Conservation (phyloP, 2,329 filamentous ascomycete species). For the Nothophoma quercina region DNA sequence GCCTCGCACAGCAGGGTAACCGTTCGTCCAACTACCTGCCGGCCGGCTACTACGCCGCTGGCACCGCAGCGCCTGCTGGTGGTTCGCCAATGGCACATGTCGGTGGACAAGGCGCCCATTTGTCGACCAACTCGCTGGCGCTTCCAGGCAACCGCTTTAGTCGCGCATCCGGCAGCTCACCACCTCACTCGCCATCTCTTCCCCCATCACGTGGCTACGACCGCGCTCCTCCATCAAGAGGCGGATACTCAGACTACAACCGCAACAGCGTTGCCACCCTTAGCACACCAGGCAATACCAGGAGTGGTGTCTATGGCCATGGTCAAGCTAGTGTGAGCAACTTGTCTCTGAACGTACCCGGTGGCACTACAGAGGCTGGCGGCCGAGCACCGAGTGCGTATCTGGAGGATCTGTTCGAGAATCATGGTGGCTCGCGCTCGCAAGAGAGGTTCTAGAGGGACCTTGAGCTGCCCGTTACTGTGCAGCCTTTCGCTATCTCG, state of each 20-base stretch:
- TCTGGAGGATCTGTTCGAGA: constrained; percentile 87
- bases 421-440: constrained; percentile 59
- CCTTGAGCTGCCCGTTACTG: too few relatives aligned
- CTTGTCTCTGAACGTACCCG: constrained; percentile 68
- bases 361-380: constrained; percentile 56
- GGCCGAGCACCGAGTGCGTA: constrained; percentile 86
- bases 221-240: constrained; percentile 43
- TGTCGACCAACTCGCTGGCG: constrained; percentile 41
- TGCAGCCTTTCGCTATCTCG: neutral
- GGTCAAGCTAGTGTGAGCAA: constrained; percentile 66
- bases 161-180: constrained; percentile 43
- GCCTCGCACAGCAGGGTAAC: constrained; percentile 58
- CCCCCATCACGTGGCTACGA: constrained; percentile 48
- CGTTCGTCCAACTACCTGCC: constrained; percentile 85
- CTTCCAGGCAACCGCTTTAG: constrained; percentile 45
- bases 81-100: constrained; percentile 49
- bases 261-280: constrained; percentile 49
- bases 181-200: constrained; percentile 45
- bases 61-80: constrained; percentile 60
- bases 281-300: constrained; percentile 43
- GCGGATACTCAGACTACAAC: constrained; percentile 43
- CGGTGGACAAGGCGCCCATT: constrained; percentile 48
- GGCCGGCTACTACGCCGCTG: constrained; percentile 87
- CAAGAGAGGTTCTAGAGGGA: constrained; percentile 43
- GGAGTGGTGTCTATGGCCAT: constrained; percentile 39